Conservation (phyloP, 345 rosid species). For the Dipteronia dyeriana region DNA sequence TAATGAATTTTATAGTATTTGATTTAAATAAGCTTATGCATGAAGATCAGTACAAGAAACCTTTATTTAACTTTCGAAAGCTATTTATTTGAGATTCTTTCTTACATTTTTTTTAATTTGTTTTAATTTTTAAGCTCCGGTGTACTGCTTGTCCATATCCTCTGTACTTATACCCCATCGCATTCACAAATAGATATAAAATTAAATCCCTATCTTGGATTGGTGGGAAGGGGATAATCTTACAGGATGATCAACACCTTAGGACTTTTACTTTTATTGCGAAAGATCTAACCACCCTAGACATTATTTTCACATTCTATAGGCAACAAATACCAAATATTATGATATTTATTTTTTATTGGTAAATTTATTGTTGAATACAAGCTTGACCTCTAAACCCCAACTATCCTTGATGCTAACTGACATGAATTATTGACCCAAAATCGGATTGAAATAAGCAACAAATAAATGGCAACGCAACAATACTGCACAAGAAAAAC, state of each 20-base stretch:
- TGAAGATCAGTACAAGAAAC: neutral
- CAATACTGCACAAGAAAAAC: neutral
- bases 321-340: neutral
- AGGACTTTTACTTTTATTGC: neutral
- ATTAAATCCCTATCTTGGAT: neutral
- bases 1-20: neutral
- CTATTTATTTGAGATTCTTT: neutral
- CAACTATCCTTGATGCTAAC: neutral
- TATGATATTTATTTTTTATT: no score
- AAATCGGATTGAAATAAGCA: neutral
- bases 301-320: neutral
- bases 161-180: neutral
- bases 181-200: neutral
- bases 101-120: no score
- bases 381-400: neutral
- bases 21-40: neutral
- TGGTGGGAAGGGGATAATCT: neutral
- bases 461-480: neutral
- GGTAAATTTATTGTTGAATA: neutral
- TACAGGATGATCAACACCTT: neutral
- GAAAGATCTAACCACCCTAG: neutral
- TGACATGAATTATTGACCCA: neutral
- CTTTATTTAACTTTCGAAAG: no score
- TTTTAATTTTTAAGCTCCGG: no score
- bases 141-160: neutral